Evolutionary conservation across 2,329 filamentous ascomycete species (phyloP), one percentile per base, ranked within the genome.

Genomic region (Aspergillus latus): DNA sequence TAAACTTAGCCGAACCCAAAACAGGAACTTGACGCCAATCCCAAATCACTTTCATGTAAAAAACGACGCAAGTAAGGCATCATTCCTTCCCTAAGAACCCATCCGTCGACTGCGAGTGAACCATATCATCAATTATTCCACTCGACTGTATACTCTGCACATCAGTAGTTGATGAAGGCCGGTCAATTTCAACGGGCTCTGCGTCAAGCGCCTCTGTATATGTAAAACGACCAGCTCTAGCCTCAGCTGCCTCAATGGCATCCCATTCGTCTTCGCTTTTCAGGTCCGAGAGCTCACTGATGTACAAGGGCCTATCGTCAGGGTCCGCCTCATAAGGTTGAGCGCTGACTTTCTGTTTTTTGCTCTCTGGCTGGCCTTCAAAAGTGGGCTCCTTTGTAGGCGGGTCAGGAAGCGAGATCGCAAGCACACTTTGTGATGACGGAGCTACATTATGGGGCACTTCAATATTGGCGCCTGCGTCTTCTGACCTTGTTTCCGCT

Each of bases 341-440:
- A 37, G 58, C 13, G 8, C 70, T 64, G 39, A 66, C 66, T 70
- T 78, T 82, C 60, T 74, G 73, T 67, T 77, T 81, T 69, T 82
- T 82, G 44, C 72, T 57, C 11, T 74, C 73, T 16, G 76, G 74
- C 63, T 79, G 67, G 26, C 71, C 75, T n/a, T 72, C 64, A 36
- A 74, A 66, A n/a, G 67, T 67, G 4, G 78, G 79, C 45, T 81
- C 77, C 37, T 72, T 64, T 9, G 76, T 80, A 2, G 80, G 79
- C 13, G 76, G 73, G 61, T 81, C 76, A 30, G 80, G 80, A 11
- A 82, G 73, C 57, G 72, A 71, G 6, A 76, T 71, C 11, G 75
- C 74, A 47, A 78, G 66, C n/a, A 59, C 52, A 47, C 64, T 63
- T 9, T 64, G 62, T 4, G 64, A 66, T 11, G 64, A 66, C 7